phyloP scores from a whole-genome alignment of 495 filamentous ascomycete genomes.

The Talaromyces borbonicus region DNA sequence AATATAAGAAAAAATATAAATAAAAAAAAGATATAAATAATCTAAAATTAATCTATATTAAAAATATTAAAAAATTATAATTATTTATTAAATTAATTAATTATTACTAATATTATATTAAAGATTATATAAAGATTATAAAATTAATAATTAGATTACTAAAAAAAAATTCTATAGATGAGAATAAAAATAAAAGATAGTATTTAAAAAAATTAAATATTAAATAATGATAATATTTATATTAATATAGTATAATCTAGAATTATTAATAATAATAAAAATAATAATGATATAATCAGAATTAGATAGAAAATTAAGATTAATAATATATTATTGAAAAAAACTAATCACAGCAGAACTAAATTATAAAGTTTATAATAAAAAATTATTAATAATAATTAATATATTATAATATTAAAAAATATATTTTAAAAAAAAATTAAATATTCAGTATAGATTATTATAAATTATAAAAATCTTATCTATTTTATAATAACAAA shows the following conservation, averaged over 20 bases:
- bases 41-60: no score
- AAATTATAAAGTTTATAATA: background rate
- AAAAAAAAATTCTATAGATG: constrained; percentile 5
- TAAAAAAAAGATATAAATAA: no score
- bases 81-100: constrained; percentile 6
- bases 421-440: background rate
- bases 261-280: no score
- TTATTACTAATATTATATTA: no score
- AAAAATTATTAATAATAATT: background rate
- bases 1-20: no score
- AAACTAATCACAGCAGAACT: background rate
- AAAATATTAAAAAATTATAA: background rate
- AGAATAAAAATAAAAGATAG: no score
- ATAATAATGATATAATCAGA: constrained; percentile 9
- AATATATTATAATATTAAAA: background rate
- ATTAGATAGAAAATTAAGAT: constrained; percentile 4
- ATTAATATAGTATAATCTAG: no score
- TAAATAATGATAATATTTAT: no score
- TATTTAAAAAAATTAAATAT: constrained; percentile 6
- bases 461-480: background rate
- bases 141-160: no score
- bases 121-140: no score
- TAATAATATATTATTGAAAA: constrained; percentile 8
- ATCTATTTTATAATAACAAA: background rate
- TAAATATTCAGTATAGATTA: background rate